A percentile compares a stretch with the other conserved stretches of the same genome.
Conservation (phyloP, 1,284 basidiomycete genomes). For the Ustilago trichophora region DNA sequence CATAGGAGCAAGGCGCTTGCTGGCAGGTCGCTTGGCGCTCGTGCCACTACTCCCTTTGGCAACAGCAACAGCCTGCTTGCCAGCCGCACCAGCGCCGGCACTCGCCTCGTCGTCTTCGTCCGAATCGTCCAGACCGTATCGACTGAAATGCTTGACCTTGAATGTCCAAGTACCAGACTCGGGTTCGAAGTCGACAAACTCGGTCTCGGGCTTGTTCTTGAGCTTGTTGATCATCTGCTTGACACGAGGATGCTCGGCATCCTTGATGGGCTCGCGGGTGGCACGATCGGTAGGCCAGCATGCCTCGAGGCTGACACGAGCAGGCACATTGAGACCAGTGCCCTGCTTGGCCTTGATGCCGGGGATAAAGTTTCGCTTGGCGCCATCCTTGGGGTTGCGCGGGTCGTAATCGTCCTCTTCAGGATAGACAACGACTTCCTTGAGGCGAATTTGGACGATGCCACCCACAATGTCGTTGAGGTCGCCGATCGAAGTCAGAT, state of each 20-base stretch:
- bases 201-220: constrained; percentile 83
- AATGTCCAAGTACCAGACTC: constrained; percentile 90
- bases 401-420: constrained; percentile 70
- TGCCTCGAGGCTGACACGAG: constrained; percentile 79
- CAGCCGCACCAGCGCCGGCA: not conserved
- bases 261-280: constrained; percentile 87
- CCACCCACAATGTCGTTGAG: constrained; percentile 85
- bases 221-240: constrained; percentile 83
- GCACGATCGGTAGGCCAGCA: constrained; percentile 93
- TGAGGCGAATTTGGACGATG: constrained; percentile 86
- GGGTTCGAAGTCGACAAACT: constrained; percentile 83
- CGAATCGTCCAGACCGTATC: constrained; percentile 65
- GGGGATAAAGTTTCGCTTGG: constrained; percentile 59
- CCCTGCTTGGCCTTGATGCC: constrained; percentile 75
- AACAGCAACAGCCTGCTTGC: constrained; percentile 12
- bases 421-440: constrained; percentile 92
- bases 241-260: constrained; percentile 75
- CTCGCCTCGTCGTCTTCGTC: constrained; percentile 53
- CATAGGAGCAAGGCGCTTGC: constrained; percentile 33
- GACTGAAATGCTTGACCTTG: constrained; percentile 84
- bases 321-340: constrained; percentile 86
- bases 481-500: constrained; percentile 84
- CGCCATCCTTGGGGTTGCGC: constrained; percentile 58
- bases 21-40: constrained; percentile 28
- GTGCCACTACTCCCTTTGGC: constrained; percentile 14